Percentiles rank a stretch among this genome's conserved stretches.
Evolutionary conservation across 208 protist genomes (phyloP).

Genomic region (Acanthamoeba sp.): DNA sequence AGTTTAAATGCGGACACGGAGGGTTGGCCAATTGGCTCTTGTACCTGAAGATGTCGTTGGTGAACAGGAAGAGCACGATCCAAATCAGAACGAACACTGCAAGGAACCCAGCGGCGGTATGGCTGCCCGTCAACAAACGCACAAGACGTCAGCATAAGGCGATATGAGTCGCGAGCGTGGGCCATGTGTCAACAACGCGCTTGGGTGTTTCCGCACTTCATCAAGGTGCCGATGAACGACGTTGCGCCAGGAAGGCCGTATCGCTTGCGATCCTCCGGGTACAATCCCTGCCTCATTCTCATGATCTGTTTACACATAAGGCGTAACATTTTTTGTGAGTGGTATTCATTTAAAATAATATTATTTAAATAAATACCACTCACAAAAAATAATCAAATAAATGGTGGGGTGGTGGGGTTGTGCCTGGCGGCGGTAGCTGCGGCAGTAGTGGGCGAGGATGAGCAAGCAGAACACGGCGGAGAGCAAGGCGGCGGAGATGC

Average conservation of each 20-base stretch:
- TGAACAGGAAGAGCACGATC: not conserved
- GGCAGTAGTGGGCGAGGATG: constrained; percentile 36
- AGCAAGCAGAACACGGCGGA: not conserved
- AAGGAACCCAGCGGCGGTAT: constrained; percentile 36
- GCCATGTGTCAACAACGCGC: not conserved
- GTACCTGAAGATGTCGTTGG: constrained; percentile 2
- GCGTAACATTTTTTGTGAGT: too few species aligned
- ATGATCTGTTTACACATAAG: constrained; percentile 51
- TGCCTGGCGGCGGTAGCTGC: constrained; percentile 13
- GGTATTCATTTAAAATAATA: too few species aligned
- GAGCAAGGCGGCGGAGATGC: not conserved
- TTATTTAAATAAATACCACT: too few species aligned
- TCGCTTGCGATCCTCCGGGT: not conserved
- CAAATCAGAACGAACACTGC: constrained; percentile 1
- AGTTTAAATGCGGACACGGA: not conserved
- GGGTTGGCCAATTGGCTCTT: too few species aligned
- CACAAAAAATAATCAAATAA: too few species aligned
- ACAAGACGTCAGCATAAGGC: not conserved
- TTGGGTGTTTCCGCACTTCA: too few species aligned
- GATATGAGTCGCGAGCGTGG: not conserved
- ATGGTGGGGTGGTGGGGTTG: not conserved
- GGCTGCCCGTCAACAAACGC: not conserved
- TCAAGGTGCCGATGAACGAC: constrained; percentile 45
- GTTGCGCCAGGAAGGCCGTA: constrained; percentile 21
- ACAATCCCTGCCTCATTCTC: constrained; percentile 33